Percentiles rank a stretch among this genome's conserved stretches.
Evolutionary conservation across 345 rosid species (phyloP).

Genomic region (Citrus cavaleriei): DNA sequence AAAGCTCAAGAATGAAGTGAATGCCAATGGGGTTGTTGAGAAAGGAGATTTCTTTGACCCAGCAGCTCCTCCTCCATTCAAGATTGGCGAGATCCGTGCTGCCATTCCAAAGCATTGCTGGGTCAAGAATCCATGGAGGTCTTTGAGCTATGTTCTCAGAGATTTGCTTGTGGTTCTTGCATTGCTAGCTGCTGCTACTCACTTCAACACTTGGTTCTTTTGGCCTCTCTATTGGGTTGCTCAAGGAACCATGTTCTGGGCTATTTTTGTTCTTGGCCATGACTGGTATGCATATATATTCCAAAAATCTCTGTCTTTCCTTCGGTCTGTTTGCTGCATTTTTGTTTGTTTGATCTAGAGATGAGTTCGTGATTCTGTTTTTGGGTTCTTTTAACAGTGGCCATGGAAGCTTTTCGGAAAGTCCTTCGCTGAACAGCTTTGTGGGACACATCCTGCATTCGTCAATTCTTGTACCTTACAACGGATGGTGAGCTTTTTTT

Average conservation of each 20-base stretch:
- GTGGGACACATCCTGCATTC: constrained; percentile 77
- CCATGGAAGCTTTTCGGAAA: constrained; percentile 80
- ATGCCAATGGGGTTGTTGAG: constrained; percentile 7
- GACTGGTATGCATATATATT: constrained; percentile 48
- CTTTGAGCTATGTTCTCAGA: constrained; percentile 64
- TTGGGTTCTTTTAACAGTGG: constrained; percentile 43
- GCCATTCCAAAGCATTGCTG: constrained; percentile 81
- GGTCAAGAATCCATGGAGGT: constrained; percentile 65
- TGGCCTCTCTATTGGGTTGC: constrained; percentile 74
- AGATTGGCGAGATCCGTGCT: constrained; percentile 59
- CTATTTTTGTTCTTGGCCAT: constrained; percentile 85
- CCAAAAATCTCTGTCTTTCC: neutral
- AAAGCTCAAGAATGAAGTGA: neutral
- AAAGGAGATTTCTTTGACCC: constrained; percentile 40
- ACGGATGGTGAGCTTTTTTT: constrained; percentile 60
- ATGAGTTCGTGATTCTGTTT: neutral
- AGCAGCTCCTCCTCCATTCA: constrained; percentile 61
- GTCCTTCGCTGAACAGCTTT: constrained; percentile 47
- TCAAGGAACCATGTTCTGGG: constrained; percentile 92
- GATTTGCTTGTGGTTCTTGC: constrained; percentile 47
- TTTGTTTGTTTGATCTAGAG: neutral
- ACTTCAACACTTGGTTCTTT: constrained; percentile 42
- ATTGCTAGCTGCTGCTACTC: constrained; percentile 43
- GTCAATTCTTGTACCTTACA: constrained; percentile 79
- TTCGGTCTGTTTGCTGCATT: neutral